Conservation (phyloP, 768 basidiomycete species). For the Tephrocybe sp. region DNA sequence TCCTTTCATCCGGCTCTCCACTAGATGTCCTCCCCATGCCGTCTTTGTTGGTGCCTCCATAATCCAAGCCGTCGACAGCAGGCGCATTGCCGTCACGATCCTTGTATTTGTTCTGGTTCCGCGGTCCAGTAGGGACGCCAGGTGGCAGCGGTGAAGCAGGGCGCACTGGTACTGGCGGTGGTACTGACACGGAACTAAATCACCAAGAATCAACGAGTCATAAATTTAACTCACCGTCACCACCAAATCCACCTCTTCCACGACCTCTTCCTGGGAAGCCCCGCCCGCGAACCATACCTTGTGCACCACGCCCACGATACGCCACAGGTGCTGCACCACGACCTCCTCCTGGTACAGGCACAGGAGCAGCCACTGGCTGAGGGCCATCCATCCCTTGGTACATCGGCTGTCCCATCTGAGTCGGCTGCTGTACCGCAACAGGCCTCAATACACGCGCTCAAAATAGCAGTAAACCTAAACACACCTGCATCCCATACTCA, state of each 20-base stretch:
- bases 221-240: conserved; percentile 25
- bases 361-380: conserved; percentile 45
- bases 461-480: conserved; percentile 18
- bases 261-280: conserved; percentile 42
- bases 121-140: conserved; percentile 83
- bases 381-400: conserved; percentile 59
- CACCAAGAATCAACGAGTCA: neutral
- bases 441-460: neutral
- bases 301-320: conserved; percentile 31
- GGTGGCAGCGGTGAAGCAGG: conserved; percentile 86
- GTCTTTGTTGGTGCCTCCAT: conserved; percentile 60
- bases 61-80: conserved; percentile 87
- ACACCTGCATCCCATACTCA: conserved; percentile 76
- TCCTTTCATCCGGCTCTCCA: conserved; percentile 68
- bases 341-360: conserved; percentile 32
- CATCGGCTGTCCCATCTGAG: conserved; percentile 64
- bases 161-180: conserved; percentile 59
- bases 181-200: conserved; percentile 18
- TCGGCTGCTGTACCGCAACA: conserved; percentile 49
- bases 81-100: conserved; percentile 84
- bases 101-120: conserved; percentile 90
- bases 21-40: conserved; percentile 55
- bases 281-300: conserved; percentile 41
- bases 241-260: conserved; percentile 42
- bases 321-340: conserved; percentile 34